Evolutionary conservation across 2,329 filamentous ascomycete species (phyloP), one percentile per base, ranked within the genome.

Genomic region (Cordyceps javanica): DNA sequence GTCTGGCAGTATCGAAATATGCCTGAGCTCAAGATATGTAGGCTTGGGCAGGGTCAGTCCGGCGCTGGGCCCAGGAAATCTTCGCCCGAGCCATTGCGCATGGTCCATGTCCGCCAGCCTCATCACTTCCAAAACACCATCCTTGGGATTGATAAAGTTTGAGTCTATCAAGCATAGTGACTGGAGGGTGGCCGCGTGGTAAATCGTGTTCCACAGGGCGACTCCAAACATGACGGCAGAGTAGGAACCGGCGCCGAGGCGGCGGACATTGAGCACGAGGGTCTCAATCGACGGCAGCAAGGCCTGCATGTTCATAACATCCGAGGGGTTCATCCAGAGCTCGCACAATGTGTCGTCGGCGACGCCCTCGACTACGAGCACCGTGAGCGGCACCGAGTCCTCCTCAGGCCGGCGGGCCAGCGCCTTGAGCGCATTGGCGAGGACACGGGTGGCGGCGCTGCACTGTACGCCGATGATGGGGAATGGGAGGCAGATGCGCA

Each of bases 401-500:
- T 78, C 77, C 57, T 78, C 73, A 1, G 73, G 70, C 7, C 79
- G 72, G 30, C 69, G 66, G 3, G 74, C 74, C 52, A 82, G 68
- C 3, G 75, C 77, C 60, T 78, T 77, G 58, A 82, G 68, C 3
- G 75, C 79, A 57, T 79, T 81, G 53, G 77, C 78, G 16, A 82
- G 68, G n/a, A 82, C 74, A 62, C 78, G 73, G 10, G 78, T 82
- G 19, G 77, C 73, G 44, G 77, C 75, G 58, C 72, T 72, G 59
- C 73, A 77, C 59, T 75, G 69, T 10, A 69, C 69, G 16, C 74
- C 76, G 11, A 80, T 72, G 9, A 82, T 69, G 62, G 80, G 77
- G 59, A 79, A 80, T 3, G 79, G 79, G 5, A 82, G 72, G 59
- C 75, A 79, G 23, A 82, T 66, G 42, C 77, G 76, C n/a, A 81